Evolutionary conservation across 768 basidiomycete genomes (phyloP).

Genomic region (Auriscalpium orientale): DNA sequence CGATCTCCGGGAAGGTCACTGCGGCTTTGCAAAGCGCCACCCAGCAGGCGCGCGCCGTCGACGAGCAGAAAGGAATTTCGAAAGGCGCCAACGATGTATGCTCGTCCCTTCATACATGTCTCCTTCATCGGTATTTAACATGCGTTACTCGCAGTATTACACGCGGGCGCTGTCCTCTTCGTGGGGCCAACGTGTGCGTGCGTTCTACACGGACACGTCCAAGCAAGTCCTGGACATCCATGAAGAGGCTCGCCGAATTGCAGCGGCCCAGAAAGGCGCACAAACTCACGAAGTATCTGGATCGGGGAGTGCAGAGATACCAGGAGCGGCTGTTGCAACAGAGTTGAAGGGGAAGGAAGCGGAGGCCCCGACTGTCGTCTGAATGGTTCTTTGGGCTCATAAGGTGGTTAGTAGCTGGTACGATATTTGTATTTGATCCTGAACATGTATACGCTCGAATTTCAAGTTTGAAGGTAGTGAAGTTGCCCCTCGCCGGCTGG

Average conservation of each 20-base stretch:
- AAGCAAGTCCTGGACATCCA: slow-evolving; percentile 91
- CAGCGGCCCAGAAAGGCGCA: slow-evolving; percentile 43
- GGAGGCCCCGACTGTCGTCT: neutral
- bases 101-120: neutral
- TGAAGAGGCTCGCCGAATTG: slow-evolving; percentile 84
- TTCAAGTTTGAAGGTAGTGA: too few species aligned
- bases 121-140: neutral
- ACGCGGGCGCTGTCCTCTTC: slow-evolving; percentile 65
- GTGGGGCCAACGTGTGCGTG: slow-evolving; percentile 63
- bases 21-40: slow-evolving; percentile 55
- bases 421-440: too few species aligned
- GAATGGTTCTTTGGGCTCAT: neutral
- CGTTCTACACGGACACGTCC: slow-evolving; percentile 81
- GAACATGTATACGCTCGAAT: too few species aligned
- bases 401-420: too few species aligned
- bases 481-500: too few species aligned
- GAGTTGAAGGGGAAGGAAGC: neutral
- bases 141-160: slow-evolving; percentile 54
- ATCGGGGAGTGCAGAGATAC: neutral
- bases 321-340: neutral
- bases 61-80: slow-evolving; percentile 73
- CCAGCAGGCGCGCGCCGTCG: slow-evolving; percentile 64
- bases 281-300: neutral
- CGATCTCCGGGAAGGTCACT: slow-evolving; percentile 67
- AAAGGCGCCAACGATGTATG: slow-evolving; percentile 63